phyloP scores from a whole-genome alignment of 371 early-diverging fungal species.

The Mortierella sp. region DNA sequence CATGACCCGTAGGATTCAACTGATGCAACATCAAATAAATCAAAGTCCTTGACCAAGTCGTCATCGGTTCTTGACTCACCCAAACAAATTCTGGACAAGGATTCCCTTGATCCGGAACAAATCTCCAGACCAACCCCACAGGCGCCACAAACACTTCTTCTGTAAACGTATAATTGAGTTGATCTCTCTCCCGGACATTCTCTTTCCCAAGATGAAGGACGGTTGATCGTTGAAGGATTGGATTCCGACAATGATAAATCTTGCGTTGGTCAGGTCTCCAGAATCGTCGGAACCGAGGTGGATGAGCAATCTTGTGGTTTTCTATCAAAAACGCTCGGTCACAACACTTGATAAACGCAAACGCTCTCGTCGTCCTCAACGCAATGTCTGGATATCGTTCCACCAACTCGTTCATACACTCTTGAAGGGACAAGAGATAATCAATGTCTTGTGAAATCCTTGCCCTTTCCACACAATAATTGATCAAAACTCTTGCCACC shows the following conservation, averaged over 20 bases:
- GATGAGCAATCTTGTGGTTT: conserved; percentile 25
- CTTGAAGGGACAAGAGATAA: no score
- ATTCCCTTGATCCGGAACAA: no score
- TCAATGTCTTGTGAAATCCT: conserved; percentile 5
- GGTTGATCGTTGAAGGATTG: conserved; percentile 13
- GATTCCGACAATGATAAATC: conserved; percentile 14
- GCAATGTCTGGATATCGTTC: no score
- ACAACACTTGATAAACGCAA: neutral
- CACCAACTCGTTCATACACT: no score
- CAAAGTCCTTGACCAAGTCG: no score
- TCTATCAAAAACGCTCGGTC: conserved; percentile 11
- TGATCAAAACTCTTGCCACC: conserved; percentile 15
- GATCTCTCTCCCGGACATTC: neutral
- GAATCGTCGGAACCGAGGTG: neutral
- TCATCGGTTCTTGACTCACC: no score
- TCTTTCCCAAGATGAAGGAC: conserved; percentile 11
- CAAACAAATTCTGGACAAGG: no score
- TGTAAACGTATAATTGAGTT: conserved; percentile 1
- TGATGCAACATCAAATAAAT: no score
- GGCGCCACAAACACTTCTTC: conserved; percentile 14
- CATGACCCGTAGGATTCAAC: no score
- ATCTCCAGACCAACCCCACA: conserved; percentile 20
- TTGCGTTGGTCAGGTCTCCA: neutral
- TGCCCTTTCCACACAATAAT: conserved; percentile 20
- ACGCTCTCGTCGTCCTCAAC: no score